Percentiles rank a stretch among this genome's conserved stretches.
phyloP scores from a whole-genome alignment of 2,329 filamentous ascomycete genomes.

The Chaetoscypha palmicola region DNA sequence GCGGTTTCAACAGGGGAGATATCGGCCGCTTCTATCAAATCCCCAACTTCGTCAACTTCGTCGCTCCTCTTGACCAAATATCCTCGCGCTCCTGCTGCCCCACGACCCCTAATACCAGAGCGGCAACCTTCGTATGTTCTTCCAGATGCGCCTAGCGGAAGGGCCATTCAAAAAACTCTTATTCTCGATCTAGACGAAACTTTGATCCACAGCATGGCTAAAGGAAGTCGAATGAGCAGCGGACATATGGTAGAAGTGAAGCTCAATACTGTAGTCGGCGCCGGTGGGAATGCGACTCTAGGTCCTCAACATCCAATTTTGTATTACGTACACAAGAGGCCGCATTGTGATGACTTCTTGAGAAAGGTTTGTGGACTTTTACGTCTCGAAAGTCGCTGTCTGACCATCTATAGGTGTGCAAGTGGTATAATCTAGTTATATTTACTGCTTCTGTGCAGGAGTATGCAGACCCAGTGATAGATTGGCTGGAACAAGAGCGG shows the following conservation, averaged over 20 bases:
- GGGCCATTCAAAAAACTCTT: constrained; percentile 76
- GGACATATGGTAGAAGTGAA: constrained; percentile 99
- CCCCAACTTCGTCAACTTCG: constrained; percentile 75
- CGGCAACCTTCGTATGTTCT: constrained; percentile 80
- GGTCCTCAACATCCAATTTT: constrained; percentile 92
- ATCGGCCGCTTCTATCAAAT: constrained; percentile 77
- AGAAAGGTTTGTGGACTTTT: constrained; percentile 53
- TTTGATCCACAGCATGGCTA: constrained; percentile 95
- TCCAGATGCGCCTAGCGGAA: constrained; percentile 40
- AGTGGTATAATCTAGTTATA: constrained; percentile 96
- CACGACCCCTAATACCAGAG: constrained; percentile 80
- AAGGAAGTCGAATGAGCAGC: constrained; percentile 89
- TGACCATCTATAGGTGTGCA: constrained; percentile 57
- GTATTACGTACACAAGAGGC: constrained; percentile 98
- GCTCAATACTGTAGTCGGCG: constrained; percentile 63
- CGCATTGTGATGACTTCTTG: constrained; percentile 93
- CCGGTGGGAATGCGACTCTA: constrained; percentile 56
- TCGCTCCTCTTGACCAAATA: constrained; percentile 72
- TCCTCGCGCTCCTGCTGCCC: constrained; percentile 81
- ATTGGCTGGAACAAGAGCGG: constrained; percentile 94
- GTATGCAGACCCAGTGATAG: constrained; percentile 96
- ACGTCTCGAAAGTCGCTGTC: constrained; percentile 15
- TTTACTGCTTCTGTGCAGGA: constrained; percentile 98
- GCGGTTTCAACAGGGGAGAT: constrained; percentile 36
- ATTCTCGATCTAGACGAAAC: constrained; percentile 96